Evolutionary conservation across 805 yeast species (phyloP), one percentile per base, ranked within the genome.

Genomic region (Ogataea henricii): DNA sequence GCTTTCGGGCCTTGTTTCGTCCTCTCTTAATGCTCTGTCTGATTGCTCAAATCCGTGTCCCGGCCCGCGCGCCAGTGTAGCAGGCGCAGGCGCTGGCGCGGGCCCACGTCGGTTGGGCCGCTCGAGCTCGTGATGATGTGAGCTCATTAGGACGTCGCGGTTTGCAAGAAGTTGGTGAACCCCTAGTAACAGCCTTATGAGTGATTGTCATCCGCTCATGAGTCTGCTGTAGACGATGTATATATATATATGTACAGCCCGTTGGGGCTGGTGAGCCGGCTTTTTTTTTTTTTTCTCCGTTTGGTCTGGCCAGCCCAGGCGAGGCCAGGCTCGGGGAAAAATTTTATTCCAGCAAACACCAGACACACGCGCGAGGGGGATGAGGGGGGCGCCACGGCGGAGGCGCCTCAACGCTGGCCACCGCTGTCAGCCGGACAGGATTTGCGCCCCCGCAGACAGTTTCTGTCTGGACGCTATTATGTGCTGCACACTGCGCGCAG

Each of bases 111-210:
- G 34, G n/a, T 33, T 33, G 3, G 36, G 37, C 42, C 25, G 33
- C 25, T 39, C 42, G 29, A 30, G 36, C 38, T 40, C 36, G 21
- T 40, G 37, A 14, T 30, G 38, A 14, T 33, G 44, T 22, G 44
- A 10, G 29, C 27, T 40, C 44, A 40, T 40, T 26, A n/a, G 23
- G 30, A 13, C 30, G 21, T 23, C 21, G 34, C 34, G 6, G 34
- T 30, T 16, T 14, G 16, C 6, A 27, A 12, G 10, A 12, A 27
- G 10, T 8, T 8, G 6, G n/a, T 6, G 14, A 9, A 9, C 14
- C 30, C 12, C 12, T 27, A 27, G 17, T 4, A 30, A 30, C 7
- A n/a, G 17, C 17, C 34, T n/a, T 13, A 5, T 13, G 18, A 27
- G 4, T 8, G n/a, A n/a, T 8, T 4, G 17, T 6, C 34, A 27